Evolutionary conservation across 306 rosid species (phyloP).

Genomic region (Medicago arabica): DNA sequence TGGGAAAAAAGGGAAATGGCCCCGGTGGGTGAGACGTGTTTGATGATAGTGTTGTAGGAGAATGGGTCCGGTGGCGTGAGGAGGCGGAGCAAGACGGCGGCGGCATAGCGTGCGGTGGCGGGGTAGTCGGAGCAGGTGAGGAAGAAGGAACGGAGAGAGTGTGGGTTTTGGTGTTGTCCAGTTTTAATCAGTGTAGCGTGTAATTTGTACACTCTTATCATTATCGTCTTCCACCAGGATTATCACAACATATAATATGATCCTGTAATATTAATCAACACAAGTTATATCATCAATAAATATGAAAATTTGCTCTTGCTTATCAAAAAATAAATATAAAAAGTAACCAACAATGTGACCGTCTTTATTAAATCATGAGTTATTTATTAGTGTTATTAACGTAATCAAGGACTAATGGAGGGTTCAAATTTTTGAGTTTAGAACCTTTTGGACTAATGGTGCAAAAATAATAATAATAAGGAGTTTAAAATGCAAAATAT

Average conservation of each 20-base stretch:
- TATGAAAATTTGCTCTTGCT: no score
- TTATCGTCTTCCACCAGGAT: slow-evolving; percentile 45
- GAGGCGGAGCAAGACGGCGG: slow-evolving; percentile 47
- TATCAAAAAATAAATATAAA: no score
- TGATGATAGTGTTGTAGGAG: slow-evolving; percentile 55
- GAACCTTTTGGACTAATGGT: no score
- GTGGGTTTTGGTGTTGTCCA: slow-evolving; percentile 46
- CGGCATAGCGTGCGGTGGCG: slow-evolving; percentile 52
- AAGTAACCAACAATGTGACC: no score
- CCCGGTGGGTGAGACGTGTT: slow-evolving; percentile 49
- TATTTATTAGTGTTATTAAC: no score
- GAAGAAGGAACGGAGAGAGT: slow-evolving; percentile 50
- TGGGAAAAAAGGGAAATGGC: slow-evolving; percentile 50
- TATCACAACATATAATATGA: not conserved
- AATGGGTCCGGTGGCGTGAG: slow-evolving; percentile 47
- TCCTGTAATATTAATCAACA: no score
- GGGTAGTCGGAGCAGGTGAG: slow-evolving; percentile 46
- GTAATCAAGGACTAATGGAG: no score
- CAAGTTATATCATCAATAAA: no score
- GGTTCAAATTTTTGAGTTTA: no score
- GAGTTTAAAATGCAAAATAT: no score
- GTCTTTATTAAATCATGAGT: no score
- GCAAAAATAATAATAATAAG: no score
- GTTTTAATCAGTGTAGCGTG: slow-evolving; percentile 61
- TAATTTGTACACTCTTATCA: slow-evolving; percentile 54